Conservation (phyloP, 1,139 yeast genomes). For the Waltiozyma sp. region DNA sequence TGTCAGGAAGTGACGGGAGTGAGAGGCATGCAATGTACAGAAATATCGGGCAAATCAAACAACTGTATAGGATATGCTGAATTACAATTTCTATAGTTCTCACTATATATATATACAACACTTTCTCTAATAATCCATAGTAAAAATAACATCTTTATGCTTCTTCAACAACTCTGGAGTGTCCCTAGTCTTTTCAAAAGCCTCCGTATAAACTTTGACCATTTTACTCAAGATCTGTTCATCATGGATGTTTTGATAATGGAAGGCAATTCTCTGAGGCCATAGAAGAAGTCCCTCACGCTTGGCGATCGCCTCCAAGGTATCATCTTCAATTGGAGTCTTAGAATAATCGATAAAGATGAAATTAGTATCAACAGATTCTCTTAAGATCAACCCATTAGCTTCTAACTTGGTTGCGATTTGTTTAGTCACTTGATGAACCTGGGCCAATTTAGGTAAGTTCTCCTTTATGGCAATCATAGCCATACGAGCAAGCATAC, state of each 20-base stretch:
- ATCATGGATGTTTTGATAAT: conserved; percentile 51
- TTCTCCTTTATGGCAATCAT: conserved; percentile 57
- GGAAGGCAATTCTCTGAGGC: conserved; percentile 61
- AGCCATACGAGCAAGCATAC: conserved; percentile 63
- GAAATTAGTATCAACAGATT: conserved; percentile 67
- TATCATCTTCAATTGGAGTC: conserved; percentile 39
- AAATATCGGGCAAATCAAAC: too few relatives aligned
- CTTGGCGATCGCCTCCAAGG: conserved; percentile 34
- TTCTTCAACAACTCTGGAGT: conserved; percentile 1
- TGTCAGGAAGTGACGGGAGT: too few relatives aligned
- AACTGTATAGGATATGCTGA: too few relatives aligned
- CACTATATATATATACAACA: too few relatives aligned
- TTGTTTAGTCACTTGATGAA: conserved; percentile 48
- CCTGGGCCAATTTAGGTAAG: conserved; percentile 36
- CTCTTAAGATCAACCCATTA: conserved; percentile 38
- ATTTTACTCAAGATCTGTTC: conserved; percentile 53
- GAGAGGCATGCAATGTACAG: too few relatives aligned
- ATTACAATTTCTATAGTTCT: too few relatives aligned
- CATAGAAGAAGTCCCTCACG: conserved; percentile 44
- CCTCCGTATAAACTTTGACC: conserved; percentile 46
- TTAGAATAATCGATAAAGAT: conserved; percentile 51
- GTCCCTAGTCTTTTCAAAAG: conserved; percentile 34
- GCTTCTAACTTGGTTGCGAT: conserved; percentile 39
- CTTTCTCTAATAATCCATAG: neutral
- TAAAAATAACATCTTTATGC: neutral